Conservation (phyloP, 768 basidiomycete species). For the Kwoniella dejecticola region DNA sequence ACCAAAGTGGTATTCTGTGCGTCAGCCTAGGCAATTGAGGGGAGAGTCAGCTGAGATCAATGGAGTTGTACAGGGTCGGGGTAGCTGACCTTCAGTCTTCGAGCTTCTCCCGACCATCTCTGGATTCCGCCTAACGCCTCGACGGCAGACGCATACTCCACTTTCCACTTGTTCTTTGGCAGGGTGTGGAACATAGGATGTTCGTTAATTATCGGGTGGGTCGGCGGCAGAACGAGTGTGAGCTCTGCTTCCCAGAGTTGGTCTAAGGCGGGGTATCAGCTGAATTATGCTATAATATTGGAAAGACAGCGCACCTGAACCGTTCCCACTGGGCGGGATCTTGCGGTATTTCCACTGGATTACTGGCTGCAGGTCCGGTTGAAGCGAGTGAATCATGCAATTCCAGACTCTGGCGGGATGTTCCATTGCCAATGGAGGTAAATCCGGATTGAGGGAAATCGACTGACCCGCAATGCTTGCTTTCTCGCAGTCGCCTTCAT, state of each 20-base stretch:
- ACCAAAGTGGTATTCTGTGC: constrained; percentile 38
- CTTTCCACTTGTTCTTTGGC: constrained; percentile 29
- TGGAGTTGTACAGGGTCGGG: too few species aligned
- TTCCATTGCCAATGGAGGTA: constrained; percentile 39
- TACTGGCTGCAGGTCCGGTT: constrained; percentile 30
- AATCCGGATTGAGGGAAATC: constrained; percentile 30
- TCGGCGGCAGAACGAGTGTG: constrained; percentile 34
- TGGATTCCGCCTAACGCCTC: constrained; percentile 34
- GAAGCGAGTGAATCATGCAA: constrained; percentile 31
- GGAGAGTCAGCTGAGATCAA: background rate
- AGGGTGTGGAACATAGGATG: constrained; percentile 33
- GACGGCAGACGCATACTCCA: constrained; percentile 33
- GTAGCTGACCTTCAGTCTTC: constrained; percentile 35
- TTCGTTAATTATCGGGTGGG: constrained; percentile 28
- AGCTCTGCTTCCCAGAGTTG: constrained; percentile 24
- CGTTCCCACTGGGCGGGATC: background rate
- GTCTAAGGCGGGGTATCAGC: background rate
- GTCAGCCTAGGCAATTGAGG: constrained; percentile 27
- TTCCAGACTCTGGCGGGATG: constrained; percentile 49
- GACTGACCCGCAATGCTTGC: constrained; percentile 4
- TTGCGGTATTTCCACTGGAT: constrained; percentile 43
- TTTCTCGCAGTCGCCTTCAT: background rate
- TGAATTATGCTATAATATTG: background rate
- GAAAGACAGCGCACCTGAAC: background rate
- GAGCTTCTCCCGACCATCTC: constrained; percentile 32